Evolutionary conservation across 345 rosid genomes (phyloP), one percentile per base, ranked within the genome.

Genomic region (Anastatica hierochuntica): DNA sequence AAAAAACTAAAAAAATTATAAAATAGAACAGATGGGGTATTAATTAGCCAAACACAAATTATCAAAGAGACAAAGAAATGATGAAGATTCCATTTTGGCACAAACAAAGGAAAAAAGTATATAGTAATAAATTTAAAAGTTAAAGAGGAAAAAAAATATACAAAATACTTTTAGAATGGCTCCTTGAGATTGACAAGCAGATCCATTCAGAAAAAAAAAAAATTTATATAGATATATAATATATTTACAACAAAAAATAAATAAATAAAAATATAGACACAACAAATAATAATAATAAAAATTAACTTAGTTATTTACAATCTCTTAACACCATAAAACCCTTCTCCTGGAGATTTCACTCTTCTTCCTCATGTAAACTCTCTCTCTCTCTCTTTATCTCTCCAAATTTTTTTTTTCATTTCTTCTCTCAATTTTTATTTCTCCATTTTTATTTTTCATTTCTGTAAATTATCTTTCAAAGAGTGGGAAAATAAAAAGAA

Each of bases 141-240:
- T 56, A 8, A 11, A 19, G 48, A 54, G 10, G 8, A 9, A 23
- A 53, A 17, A 37, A 43, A 15, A 17, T 8, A 13, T 31, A 41
- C 10, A 43, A 64, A 44, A 40, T 29, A 51, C 27, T 18, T 42
- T 35, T 15, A 50, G 47, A 76, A 71, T 54, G 70, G 49, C 76
- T 64, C 73, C 83, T 80, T 72, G 83, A 80, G 83, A 82, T 76
- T 70, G 83, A 77, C 73, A 80, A 77, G 79, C 74, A 79, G 80
- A 78, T 82, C 80, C 79, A 59, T 19, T 64, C 38, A 43, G 58
- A 76, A 72, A 71, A 76, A 4, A 4, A 29, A 4, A n/a, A n/a
- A n/a, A n/a, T n/a, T n/a, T n/a, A n/a, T n/a, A n/a, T n/a, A n/a
- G n/a, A n/a, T n/a, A n/a, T n/a, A n/a, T n/a, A n/a, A n/a, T n/a